Base-by-base conservation (phyloP, 805 yeast genomes). In the Tetrapisispora nanseiensis region DNA sequence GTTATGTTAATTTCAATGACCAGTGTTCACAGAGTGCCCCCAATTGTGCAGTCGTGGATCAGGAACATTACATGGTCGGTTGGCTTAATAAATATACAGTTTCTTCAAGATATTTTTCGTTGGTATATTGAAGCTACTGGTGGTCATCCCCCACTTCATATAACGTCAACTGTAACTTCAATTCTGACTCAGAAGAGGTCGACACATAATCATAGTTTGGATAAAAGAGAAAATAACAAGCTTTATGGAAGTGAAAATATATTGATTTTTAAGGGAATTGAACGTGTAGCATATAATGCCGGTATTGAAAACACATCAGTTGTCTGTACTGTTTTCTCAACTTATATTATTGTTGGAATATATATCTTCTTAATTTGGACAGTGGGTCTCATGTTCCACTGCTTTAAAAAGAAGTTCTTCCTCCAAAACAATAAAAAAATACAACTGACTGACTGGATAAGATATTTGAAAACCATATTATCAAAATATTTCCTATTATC, bases 31-130 rank as follows among this genome's bases (percentile, higher is more conserved):
- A 70, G 82, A 44, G 80, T 85, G 5, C 97, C 97, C 8, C 96
- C 96, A 15, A 86, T 89, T 55, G 96, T 95, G 8, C 73, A 83
- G 11, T 79, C 95, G 9, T 89, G 97, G 97, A 70, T 87, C 6
- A 94, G 85, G 61, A 87, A 89, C 57, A 69, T 89, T 55, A 87
- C 86, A 23, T 89, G 97, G 97, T 85, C 95, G 1, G 84, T 89
- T 83, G 97, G 97, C 2, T 70, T 89, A 46, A 85, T 89, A 51
- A 70, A 81, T 58, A 74, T 83, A 32, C 54, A 57, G 2, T 89
- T 87, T 59, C 84, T 89, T 95, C 95, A 89, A 63, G 67, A 76
- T 46, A 80, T 84, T 47, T 81, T 84, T 61, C 69, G 90, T 52
- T 84, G 94, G 94, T 84, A 80, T 52, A 76, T 84, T 34, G 87